Base-by-base conservation (phyloP, 2,329 filamentous ascomycete genomes). In the Phyllosticta ampelicida region DNA sequence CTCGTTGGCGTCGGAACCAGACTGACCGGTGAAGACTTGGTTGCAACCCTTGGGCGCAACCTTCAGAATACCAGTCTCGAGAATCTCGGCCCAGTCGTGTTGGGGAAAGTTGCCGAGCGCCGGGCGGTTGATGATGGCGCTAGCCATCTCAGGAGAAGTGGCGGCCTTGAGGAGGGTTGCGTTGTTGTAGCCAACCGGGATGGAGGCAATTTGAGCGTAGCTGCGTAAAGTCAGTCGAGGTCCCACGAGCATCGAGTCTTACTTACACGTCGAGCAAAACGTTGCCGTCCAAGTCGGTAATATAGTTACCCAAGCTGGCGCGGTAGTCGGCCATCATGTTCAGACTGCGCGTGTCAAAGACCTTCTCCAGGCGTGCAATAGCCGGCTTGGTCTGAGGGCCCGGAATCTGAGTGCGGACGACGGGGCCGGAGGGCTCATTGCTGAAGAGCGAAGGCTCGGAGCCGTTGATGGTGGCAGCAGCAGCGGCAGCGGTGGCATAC, bases 141-240 rank as follows among this genome's bases (percentile, higher is more conserved):
- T 85, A 67, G 84, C 77, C 89, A 95, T 95, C 67, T 91, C 86
- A 21, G 86, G 84, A 58, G 86, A 86, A 61, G 81, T 80, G 23
- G 89, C 87, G 30, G 85, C 84, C 66, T 84, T 78, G 64, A 82
- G 77, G 62, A 96, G 81, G 63, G 80, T 75, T 6, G 89, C 85
- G 77, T 96, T 96, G 80, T 92, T 95, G 81, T 96, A 96, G 61
- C 90, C 90, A 51, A 96, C 80, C 3, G 90, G 88, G 66, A 96
- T 96, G 49, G 89, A 95, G 62, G 90, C 90, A 68, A 96, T 96
- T 75, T 96, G 90, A 55, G 90, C 88, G 69, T 92, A 92, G 60
- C 85, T 87, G 63, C 36, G 18, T n/a, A 28, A 8, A 21, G 55
- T 61, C 48, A 61, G 59, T 20, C 29, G 49, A 9, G 1, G 8